A percentile compares a stretch with the other conserved stretches of the same genome.
These are phyloP conservation scores for Leccinum broughii DNA, from an alignment of 768 basidiomycete genomes.

Conservation along the genomic window DNA sequence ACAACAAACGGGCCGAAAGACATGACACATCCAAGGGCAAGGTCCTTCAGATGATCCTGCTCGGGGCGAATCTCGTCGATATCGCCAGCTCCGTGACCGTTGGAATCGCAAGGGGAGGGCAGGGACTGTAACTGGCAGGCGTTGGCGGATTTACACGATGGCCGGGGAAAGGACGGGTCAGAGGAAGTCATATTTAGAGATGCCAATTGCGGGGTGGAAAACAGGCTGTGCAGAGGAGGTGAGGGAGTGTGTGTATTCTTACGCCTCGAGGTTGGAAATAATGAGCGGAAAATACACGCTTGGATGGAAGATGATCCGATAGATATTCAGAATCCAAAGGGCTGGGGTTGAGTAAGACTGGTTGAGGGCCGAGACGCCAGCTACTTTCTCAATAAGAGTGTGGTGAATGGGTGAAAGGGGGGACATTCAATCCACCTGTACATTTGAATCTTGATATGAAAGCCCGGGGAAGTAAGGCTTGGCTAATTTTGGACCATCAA, in stretches of 20 bases:
- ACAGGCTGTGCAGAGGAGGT: conserved; percentile 17
- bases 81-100: conserved; percentile 70
- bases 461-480: conserved; percentile 16
- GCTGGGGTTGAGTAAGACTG: background rate
- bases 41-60: conserved; percentile 65
- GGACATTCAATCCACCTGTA: conserved; percentile 1
- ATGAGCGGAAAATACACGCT: conserved; percentile 8
- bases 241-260: background rate
- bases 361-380: conserved; percentile 8
- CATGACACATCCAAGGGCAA: conserved; percentile 71
- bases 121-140: conserved; percentile 70
- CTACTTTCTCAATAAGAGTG: background rate
- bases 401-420: conserved; percentile 12
- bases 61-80: conserved; percentile 64
- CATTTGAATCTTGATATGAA: conserved; percentile 7
- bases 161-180: conserved; percentile 26
- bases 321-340: conserved; percentile 8
- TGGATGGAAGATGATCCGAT: conserved; percentile 16
- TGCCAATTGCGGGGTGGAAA: conserved; percentile 2
- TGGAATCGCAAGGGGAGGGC: conserved; percentile 69
- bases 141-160: conserved; percentile 60
- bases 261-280: conserved; percentile 23
- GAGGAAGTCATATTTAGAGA: conserved; percentile 10
- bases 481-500: conserved; percentile 1
- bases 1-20: conserved; percentile 59